A percentile compares a stretch with the other conserved stretches of the same genome.
Evolutionary conservation across 257 asterid species (phyloP).

Genomic region (Anisodus tanguticus): DNA sequence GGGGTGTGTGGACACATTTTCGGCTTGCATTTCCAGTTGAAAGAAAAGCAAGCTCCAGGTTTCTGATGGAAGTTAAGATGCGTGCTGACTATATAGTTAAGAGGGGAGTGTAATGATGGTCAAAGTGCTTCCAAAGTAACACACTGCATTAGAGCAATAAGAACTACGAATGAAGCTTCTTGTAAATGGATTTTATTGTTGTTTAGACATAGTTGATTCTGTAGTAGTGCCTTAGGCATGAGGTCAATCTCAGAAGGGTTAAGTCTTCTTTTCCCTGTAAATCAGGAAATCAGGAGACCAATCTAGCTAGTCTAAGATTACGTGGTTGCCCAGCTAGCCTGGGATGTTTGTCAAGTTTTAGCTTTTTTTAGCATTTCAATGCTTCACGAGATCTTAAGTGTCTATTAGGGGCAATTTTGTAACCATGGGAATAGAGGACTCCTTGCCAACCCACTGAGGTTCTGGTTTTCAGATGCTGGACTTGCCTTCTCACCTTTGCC

Average conservation of each 20-base stretch:
- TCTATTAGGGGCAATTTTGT: not conserved
- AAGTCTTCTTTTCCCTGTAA: not conserved
- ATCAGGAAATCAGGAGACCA: not conserved
- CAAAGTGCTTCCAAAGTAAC: not conserved
- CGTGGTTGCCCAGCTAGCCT: conserved; percentile 1
- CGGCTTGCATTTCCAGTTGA: conserved; percentile 11
- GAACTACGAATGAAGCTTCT: not conserved
- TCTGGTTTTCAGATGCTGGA: not conserved
- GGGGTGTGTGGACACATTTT: not conserved
- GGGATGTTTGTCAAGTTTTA: not conserved
- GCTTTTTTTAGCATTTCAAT: not conserved
- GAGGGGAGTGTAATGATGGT: conserved; percentile 2
- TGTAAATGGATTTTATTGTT: not conserved
- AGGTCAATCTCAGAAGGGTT: not conserved
- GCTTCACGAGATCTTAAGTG: conserved; percentile 2
- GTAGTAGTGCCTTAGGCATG: not conserved
- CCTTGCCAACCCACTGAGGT: not conserved
- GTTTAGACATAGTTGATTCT: conserved; percentile 24
- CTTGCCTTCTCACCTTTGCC: not conserved
- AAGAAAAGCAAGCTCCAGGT: not conserved
- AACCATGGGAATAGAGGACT: not conserved
- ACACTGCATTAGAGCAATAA: not conserved
- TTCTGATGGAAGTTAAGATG: not conserved
- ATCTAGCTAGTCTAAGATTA: not conserved
- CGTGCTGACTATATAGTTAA: not conserved